Base-by-base conservation (phyloP, 1,284 basidiomycete genomes). In the Fomitopsis schrenkii region DNA sequence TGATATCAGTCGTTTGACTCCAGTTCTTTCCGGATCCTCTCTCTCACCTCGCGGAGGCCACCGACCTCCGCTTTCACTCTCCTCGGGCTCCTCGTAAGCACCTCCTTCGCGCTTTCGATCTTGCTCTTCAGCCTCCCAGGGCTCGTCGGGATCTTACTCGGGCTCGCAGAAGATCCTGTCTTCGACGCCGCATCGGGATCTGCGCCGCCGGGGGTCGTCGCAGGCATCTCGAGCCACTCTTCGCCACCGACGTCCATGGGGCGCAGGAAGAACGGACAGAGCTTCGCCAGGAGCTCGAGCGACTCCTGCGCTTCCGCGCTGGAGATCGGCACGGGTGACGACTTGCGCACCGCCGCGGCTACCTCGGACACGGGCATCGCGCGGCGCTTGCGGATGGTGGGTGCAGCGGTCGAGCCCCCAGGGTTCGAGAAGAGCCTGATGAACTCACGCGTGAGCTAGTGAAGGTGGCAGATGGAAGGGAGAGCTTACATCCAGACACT, bases 191-290 rank as follows among this genome's bases (percentile, higher is more conserved):
- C 55, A 9, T 74, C 73, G 8, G 60, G 64, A 45, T 57, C 61
- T 9, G 66, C 61, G 40, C 57, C 44, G n/a, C 57, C 44, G n/a
- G 44, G 59, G 62, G 74, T 70, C 2, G 81, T 70, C 15, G 86
- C 80, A 35, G 90, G 90, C 90, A 91, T 92, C 73, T 93, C 91
- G 8, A 93, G 75, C 90, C 90, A 93, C 58, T 88, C 88, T 68
- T 86, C 84, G n/a, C 84, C 83, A 8, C 76, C 82, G 19, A 92
- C 81, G 64, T 82, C 76, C 10, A 91, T 74, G 55, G 77, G 78
- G 67, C 80, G 85, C 59, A 93, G 71, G 77, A 93, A 93, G 75
- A 92, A 93, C 0, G 90, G 90, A 68, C 91, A 93, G 17, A 92
- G 74, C 44, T 80, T 80, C 6, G 80, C 77, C 56, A 93, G 79